Percentiles rank a stretch among this genome's conserved stretches.
Conservation (phyloP, 257 asterid species). For the Anisodus acutangulus region DNA sequence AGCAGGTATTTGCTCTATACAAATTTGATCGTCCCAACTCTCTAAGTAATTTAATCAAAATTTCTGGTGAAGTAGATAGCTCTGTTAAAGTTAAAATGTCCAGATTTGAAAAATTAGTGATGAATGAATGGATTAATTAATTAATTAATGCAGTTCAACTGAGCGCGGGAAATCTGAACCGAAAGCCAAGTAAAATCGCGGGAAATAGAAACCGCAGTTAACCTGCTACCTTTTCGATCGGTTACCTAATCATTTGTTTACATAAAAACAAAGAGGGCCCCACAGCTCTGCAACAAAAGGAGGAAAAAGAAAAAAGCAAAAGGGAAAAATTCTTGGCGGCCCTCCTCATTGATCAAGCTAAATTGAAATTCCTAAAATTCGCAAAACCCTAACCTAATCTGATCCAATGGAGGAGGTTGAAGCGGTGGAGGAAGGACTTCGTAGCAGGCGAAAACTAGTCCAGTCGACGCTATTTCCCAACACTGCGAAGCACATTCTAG, state of each 20-base stretch:
- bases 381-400: constrained; percentile 3
- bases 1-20: background rate
- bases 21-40: background rate
- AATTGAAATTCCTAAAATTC: background rate
- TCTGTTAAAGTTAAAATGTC: background rate
- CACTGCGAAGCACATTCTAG: background rate
- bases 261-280: background rate
- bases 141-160: background rate
- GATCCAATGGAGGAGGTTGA: constrained; percentile 29
- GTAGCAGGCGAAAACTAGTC: constrained; percentile 62
- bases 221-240: background rate
- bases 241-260: background rate
- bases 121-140: too few species aligned
- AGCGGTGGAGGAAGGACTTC: constrained; percentile 3
- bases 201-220: background rate
- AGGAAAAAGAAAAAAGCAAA: background rate
- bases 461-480: constrained; percentile 63
- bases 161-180: constrained; percentile 25
- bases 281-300: background rate
- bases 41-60: background rate
- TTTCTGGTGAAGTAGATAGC: background rate
- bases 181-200: constrained; percentile 14
- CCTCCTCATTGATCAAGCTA: background rate
- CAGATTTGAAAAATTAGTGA: background rate
- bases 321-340: background rate